A percentile compares a stretch with the other conserved stretches of the same genome.
Conservation (phyloP, 768 basidiomycete genomes). For the Xanthoconium purpureum region DNA sequence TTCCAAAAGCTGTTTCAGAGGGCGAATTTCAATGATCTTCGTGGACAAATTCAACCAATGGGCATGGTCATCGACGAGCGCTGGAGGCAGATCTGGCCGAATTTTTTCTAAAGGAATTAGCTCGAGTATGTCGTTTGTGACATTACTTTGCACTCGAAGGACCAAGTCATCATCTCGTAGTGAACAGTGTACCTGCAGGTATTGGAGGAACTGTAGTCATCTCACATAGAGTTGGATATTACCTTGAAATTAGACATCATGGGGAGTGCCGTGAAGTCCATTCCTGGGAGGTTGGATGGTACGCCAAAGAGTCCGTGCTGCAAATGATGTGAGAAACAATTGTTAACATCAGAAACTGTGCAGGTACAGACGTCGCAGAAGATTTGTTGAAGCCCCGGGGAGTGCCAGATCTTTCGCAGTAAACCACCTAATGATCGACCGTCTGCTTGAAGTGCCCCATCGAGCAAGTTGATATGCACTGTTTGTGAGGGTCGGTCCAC, state of each 20-base stretch:
- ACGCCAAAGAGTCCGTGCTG: neutral
- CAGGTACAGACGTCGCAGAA: neutral
- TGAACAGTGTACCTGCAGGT: constrained; percentile 16
- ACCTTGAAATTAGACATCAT: constrained; percentile 3
- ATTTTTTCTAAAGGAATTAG: constrained; percentile 17
- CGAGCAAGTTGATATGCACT: constrained; percentile 6
- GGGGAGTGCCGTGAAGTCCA: neutral
- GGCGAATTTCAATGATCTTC: constrained; percentile 21
- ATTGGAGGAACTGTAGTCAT: neutral
- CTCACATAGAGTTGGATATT: neutral
- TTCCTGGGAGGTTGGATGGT: neutral
- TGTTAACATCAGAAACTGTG: neutral
- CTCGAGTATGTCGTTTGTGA: constrained; percentile 2
- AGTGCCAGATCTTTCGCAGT: neutral
- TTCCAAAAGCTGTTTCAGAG: constrained; percentile 16
- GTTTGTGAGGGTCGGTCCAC: neutral
- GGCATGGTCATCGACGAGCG: constrained; percentile 3
- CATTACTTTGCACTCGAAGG: constrained; percentile 4
- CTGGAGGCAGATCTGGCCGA: constrained; percentile 18
- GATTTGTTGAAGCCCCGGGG: neutral
- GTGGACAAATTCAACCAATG: constrained; percentile 26
- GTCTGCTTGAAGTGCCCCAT: constrained; percentile 16
- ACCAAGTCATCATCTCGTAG: constrained; percentile 1
- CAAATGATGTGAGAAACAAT: neutral
- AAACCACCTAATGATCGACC: constrained; percentile 13